Conservation (phyloP, 2,329 filamentous ascomycete genomes). For the Calonectria hawksworthii region DNA sequence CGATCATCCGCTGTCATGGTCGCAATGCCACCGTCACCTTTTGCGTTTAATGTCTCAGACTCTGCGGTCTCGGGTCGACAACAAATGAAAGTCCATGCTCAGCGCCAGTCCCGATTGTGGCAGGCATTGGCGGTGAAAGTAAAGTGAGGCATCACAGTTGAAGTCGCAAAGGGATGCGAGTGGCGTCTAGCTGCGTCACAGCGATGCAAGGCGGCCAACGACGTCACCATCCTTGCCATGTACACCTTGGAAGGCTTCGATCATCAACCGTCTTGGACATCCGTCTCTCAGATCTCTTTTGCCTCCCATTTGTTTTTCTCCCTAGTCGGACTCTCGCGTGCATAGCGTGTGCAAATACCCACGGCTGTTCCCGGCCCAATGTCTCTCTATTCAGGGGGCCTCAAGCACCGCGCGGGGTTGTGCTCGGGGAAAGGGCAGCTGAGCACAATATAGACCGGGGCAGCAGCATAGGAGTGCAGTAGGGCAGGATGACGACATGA, state of each 20-base stretch:
- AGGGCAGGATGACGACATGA: conserved; percentile 12
- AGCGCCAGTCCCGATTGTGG: neutral
- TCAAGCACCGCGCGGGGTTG: conserved; percentile 6
- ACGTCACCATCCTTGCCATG: conserved; percentile 21
- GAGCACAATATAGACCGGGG: neutral
- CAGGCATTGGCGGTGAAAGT: conserved; percentile 26
- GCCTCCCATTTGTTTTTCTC: neutral
- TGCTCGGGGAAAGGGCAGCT: conserved; percentile 5
- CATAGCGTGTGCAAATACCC: neutral
- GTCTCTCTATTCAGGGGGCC: neutral
- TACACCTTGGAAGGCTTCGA: neutral
- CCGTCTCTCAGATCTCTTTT: neutral
- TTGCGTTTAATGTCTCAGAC: neutral
- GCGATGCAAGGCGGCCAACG: conserved; percentile 9
- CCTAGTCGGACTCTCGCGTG: conserved; percentile 9
- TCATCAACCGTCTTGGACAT: neutral
- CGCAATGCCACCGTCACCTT: neutral
- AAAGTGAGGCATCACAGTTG: conserved; percentile 4
- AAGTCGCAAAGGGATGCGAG: conserved; percentile 1
- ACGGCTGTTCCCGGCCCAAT: conserved; percentile 12
- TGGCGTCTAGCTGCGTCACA: conserved; percentile 15
- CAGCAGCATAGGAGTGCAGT: neutral
- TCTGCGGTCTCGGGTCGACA: neutral
- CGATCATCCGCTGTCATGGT: conserved; percentile 36
- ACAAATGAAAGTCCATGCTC: neutral